Evolutionary conservation across 495 filamentous ascomycete species (phyloP).

Genomic region (Echria macrotheca): DNA sequence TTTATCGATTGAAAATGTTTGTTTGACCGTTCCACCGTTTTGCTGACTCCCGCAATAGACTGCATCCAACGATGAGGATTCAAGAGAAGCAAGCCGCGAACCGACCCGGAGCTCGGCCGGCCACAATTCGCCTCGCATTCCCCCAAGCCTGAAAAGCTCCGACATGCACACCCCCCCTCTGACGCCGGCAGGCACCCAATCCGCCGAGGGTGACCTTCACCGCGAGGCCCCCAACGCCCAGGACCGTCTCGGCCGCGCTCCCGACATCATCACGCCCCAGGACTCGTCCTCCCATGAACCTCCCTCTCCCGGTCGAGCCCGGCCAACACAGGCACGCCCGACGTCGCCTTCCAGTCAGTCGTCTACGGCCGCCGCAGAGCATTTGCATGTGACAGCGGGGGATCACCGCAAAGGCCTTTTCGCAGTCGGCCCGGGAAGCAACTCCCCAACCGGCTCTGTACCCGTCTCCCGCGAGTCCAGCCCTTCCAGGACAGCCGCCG

Average conservation of each 20-base stretch:
- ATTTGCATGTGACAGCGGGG: conserved; percentile 20
- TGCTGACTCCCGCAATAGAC: conserved; percentile 30
- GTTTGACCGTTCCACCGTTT: background rate
- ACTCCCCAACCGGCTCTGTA: conserved; percentile 56
- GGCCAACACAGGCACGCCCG: too few species aligned
- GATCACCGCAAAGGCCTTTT: conserved; percentile 65
- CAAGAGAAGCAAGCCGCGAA: conserved; percentile 30
- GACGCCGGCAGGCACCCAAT: conserved; percentile 69
- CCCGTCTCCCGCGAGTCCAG: conserved; percentile 60
- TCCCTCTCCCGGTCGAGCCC: conserved; percentile 23
- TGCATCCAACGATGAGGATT: conserved; percentile 39
- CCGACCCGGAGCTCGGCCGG: conserved; percentile 31
- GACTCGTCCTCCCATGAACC: conserved; percentile 40
- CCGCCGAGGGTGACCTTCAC: conserved; percentile 26
- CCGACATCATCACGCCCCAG: conserved; percentile 57
- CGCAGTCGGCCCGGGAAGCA: conserved; percentile 61
- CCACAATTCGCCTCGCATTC: conserved; percentile 40
- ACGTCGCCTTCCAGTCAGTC: too few species aligned
- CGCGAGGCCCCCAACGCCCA: conserved; percentile 23
- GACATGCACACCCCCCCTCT: conserved; percentile 84
- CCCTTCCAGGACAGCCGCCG: conserved; percentile 54
- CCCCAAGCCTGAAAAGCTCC: conserved; percentile 41
- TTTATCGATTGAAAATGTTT: background rate
- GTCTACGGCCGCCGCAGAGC: conserved; percentile 22
- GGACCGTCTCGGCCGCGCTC: conserved; percentile 38